Conservation (phyloP, 371 early-diverging fungal species). For the Entomophthora muscae region DNA sequence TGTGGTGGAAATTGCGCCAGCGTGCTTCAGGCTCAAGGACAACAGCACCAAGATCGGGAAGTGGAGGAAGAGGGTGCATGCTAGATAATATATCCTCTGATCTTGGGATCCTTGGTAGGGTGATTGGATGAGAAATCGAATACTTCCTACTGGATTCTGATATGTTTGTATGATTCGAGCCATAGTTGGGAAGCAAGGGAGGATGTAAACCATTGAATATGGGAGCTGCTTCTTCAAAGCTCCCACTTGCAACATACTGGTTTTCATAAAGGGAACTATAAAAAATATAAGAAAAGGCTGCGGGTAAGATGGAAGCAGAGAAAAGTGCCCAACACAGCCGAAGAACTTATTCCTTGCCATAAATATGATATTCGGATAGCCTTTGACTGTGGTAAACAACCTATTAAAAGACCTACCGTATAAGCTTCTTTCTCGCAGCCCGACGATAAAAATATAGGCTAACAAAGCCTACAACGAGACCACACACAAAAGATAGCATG, state of each 20-base stretch:
- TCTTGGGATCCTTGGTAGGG: neutral
- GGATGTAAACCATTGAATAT: neutral
- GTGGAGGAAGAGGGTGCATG: conserved; percentile 6
- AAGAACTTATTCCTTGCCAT: neutral
- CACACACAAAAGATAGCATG: neutral
- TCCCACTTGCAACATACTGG: neutral
- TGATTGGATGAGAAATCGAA: conserved; percentile 6
- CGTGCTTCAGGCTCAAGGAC: conserved; percentile 17
- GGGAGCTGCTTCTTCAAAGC: neutral
- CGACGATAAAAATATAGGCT: neutral
- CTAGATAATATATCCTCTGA: conserved; percentile 1
- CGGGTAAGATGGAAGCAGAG: neutral
- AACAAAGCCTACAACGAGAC: neutral
- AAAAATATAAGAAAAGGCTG: neutral
- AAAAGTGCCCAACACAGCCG: neutral
- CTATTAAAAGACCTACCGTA: conserved; percentile 1
- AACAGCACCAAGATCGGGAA: conserved; percentile 5
- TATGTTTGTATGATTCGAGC: neutral
- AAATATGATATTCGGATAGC: too few relatives aligned
- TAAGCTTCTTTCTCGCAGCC: neutral
- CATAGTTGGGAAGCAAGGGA: neutral
- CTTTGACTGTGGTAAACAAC: too few relatives aligned
- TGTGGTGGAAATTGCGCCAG: conserved; percentile 17
- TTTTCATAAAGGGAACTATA: neutral
- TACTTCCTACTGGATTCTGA: neutral